These are phyloP conservation scores for Hypocreales sp. DNA, from an alignment of 2,329 filamentous ascomycete genomes.

Conservation along the genomic window DNA sequence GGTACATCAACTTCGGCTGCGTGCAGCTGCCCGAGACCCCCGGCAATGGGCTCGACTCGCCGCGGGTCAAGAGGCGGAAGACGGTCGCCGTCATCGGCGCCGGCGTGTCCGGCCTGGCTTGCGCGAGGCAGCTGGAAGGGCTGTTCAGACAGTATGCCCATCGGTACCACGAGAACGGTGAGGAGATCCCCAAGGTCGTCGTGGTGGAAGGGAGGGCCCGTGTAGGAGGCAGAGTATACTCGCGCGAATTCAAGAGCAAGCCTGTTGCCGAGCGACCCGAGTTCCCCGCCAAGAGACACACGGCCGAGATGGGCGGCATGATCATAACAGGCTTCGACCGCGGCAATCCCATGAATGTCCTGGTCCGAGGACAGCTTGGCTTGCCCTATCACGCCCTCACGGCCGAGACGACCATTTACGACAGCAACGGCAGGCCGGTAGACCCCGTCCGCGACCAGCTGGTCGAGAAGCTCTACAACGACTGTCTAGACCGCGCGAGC, in stretches of 20 bases:
- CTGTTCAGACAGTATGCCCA: slow-evolving; percentile 68
- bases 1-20: slow-evolving; percentile 96
- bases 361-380: slow-evolving; percentile 80
- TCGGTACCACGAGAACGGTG: slow-evolving; percentile 46
- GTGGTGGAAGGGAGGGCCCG: slow-evolving; percentile 77
- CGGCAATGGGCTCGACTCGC: slow-evolving; percentile 21
- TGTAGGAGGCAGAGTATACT: slow-evolving; percentile 88
- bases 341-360: slow-evolving; percentile 83
- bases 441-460: slow-evolving; percentile 64
- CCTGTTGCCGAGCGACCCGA: slow-evolving; percentile 31
- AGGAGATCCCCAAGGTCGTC: slow-evolving; percentile 58
- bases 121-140: slow-evolving; percentile 81
- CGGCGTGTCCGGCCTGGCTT: slow-evolving; percentile 85
- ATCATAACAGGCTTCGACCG: slow-evolving; percentile 95
- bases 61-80: slow-evolving; percentile 35
- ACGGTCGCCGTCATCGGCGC: slow-evolving; percentile 81
- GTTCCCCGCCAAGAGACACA: slow-evolving; percentile 49
- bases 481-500: slow-evolving; percentile 82
- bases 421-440: slow-evolving; percentile 63
- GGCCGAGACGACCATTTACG: slow-evolving; percentile 76
- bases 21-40: slow-evolving; percentile 42
- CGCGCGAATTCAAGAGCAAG: slow-evolving; percentile 49
- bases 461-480: slow-evolving; percentile 87
- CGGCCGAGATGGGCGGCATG: slow-evolving; percentile 94
- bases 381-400: slow-evolving; percentile 73